These are phyloP conservation scores for Coniosporium tulheliwenetii DNA, from an alignment of 2,329 filamentous ascomycete species.

Conservation along the genomic window DNA sequence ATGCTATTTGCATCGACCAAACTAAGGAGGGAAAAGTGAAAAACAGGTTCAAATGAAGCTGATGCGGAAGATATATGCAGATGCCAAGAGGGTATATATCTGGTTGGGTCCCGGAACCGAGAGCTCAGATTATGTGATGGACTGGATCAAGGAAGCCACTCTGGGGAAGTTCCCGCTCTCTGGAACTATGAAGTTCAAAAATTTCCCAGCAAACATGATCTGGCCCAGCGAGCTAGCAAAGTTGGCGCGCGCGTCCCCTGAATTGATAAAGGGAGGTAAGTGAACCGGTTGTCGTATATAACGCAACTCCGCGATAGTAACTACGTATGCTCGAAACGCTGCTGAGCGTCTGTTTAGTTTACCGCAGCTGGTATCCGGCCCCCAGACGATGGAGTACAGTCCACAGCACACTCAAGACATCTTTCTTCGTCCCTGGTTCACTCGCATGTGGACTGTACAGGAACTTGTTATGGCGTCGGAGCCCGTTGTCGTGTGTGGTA, in stretches of 20 bases:
- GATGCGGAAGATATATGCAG: background rate
- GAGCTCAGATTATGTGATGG: background rate
- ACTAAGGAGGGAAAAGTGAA: background rate
- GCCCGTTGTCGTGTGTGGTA: background rate
- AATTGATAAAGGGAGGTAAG: background rate
- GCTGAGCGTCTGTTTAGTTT: no score
- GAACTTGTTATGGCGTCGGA: background rate
- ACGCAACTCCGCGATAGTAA: no score
- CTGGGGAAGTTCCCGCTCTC: background rate
- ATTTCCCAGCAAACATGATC: background rate
- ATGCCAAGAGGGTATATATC: background rate
- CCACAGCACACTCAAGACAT: background rate
- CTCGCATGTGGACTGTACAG: background rate
- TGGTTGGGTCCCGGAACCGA: background rate
- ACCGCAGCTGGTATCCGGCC: background rate
- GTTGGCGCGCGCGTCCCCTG: background rate
- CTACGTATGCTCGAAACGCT: no score
- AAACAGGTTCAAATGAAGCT: background rate
- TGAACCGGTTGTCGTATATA: background rate
- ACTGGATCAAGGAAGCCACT: background rate
- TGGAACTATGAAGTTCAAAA: background rate
- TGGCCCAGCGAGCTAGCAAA: background rate
- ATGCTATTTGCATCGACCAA: background rate
- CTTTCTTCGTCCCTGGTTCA: background rate
- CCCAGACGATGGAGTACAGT: background rate